Base-by-base conservation (phyloP, 1,139 yeast genomes). In the Fermentozyma sake region DNA sequence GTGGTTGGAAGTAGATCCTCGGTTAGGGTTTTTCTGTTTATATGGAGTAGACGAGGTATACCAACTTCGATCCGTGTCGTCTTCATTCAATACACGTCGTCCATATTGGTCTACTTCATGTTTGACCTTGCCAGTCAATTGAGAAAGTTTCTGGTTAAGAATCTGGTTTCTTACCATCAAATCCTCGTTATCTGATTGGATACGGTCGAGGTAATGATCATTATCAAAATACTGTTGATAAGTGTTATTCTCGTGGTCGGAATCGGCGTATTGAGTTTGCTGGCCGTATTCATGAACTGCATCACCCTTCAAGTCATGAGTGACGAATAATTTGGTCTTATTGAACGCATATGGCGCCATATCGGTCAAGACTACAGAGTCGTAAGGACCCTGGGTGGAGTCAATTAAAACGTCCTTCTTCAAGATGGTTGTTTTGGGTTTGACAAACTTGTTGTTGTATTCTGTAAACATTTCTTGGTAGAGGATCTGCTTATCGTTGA, bases 371-470 rank as follows among this genome's bases (percentile, higher is more conserved):
- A 26, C 73, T 48, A 43, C 39, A 11, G 55, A 47, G 17, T 55
- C 54, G 17, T 45, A 50, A 12, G 62, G 62, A 3, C 68, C 69
- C 31, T 40, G 49, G 16, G 80, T 73, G 7, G 86, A 77, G 48
- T 82, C 89, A 7, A 80, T 63, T 26, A 72, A 64, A 3, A 72
- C 87, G 43, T 82, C 87, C 39, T 79, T 73, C 30, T 68, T 66
- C 29, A 67, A 52, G 6, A 67, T 64, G 5, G 76, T 65, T 1
- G 74, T 55, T 30, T 70, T 68, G 3, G 89, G 87, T 27, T 68
- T 68, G n/a, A 81, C 82, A 37, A 68, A 74, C 46, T 81, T 81
- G 22, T 65, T 56, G 39, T 79, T 72, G 44, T 78, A 78, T 43
- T 82, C 93, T 18, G 67, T 68, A 35, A 78, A 62, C 44, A 76